Conservation (phyloP, 2,329 filamentous ascomycete species). For the Aspergillus awamori region DNA sequence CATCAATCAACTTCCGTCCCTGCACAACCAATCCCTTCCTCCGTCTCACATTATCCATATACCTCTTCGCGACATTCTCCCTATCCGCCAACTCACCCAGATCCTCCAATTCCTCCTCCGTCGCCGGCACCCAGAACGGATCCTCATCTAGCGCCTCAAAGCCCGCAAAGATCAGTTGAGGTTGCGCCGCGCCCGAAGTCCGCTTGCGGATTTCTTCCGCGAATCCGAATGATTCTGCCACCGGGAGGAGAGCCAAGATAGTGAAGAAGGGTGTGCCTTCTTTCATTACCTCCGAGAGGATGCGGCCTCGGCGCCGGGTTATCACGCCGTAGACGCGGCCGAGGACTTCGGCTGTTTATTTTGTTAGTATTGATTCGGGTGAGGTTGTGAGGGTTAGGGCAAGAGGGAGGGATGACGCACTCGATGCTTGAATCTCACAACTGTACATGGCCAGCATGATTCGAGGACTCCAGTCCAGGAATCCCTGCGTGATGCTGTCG, state of each 20-base stretch:
- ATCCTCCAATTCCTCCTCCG: conserved; percentile 95
- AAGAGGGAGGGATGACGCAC: conserved; percentile 51
- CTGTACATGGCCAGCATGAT: conserved; percentile 97
- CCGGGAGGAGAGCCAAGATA: conserved; percentile 82
- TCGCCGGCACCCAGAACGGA: conserved; percentile 96
- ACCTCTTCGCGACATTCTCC: conserved; percentile 94
- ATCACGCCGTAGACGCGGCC: conserved; percentile 96
- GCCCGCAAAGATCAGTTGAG: conserved; percentile 89
- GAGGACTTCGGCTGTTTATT: conserved; percentile 73
- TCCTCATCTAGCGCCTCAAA: conserved; percentile 94
- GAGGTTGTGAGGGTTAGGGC: background rate
- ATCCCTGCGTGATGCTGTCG: conserved; percentile 78
- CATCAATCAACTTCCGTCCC: conserved; percentile 74
- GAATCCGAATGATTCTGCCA: conserved; percentile 95
- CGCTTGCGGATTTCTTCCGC: conserved; percentile 94
- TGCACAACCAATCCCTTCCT: conserved; percentile 87
- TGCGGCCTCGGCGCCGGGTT: conserved; percentile 86
- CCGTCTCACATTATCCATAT: conserved; percentile 85
- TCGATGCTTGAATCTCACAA: conserved; percentile 94
- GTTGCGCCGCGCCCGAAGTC: conserved; percentile 85
- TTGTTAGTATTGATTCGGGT: background rate
- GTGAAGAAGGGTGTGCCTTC: conserved; percentile 97
- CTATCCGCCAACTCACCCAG: conserved; percentile 88
- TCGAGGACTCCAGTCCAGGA: conserved; percentile 95
- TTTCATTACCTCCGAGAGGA: conserved; percentile 88